phyloP scores from a whole-genome alignment of 306 rosid species.

The Gleditsia sinensis region DNA sequence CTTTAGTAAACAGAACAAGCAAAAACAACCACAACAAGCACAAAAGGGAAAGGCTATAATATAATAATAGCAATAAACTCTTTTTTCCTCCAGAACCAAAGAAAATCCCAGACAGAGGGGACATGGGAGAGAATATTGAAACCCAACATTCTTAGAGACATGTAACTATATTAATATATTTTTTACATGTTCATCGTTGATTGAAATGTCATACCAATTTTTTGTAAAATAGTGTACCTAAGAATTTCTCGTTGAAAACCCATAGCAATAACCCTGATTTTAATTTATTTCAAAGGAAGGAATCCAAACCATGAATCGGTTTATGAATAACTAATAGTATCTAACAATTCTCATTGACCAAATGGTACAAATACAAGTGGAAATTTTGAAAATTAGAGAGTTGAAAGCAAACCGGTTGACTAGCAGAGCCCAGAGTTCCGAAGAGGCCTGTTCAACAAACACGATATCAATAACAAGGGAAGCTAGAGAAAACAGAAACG shows the following conservation, averaged over 20 bases:
- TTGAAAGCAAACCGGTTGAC: conserved; percentile 39
- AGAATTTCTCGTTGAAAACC: too few relatives aligned
- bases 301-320: not conserved
- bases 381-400: not conserved
- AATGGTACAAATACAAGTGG: not conserved
- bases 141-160: too few relatives aligned
- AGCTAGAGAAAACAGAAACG: not conserved
- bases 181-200: too few relatives aligned
- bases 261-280: not conserved
- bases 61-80: too few relatives aligned
- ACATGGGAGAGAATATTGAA: not conserved
- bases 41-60: not conserved
- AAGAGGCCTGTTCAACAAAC: conserved; percentile 27
- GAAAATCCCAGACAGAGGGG: not conserved
- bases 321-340: not conserved
- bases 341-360: not conserved
- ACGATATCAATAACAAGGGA: conserved; percentile 4
- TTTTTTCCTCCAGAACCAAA: not conserved
- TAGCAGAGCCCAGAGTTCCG: conserved; percentile 30
- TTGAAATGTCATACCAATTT: too few relatives aligned
- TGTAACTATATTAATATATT: too few relatives aligned
- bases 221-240: too few relatives aligned
- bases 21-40: not conserved
- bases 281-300: not conserved
- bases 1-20: not conserved